phyloP scores from a whole-genome alignment of 2,329 filamentous ascomycete species.

The Cercospora sojina region DNA sequence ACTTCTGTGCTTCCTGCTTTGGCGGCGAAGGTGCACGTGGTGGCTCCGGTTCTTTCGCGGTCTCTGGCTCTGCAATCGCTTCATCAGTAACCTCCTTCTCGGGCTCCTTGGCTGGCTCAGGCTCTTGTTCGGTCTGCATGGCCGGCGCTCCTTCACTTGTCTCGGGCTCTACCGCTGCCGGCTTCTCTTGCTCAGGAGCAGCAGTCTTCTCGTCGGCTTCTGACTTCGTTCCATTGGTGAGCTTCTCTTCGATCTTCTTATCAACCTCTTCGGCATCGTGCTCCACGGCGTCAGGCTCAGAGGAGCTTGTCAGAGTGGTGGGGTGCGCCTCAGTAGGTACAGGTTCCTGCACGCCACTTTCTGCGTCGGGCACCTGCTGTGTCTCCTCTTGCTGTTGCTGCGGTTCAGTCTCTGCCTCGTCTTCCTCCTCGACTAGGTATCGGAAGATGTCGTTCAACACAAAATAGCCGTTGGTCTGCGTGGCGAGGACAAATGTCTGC shows the following conservation, averaged over 20 bases:
- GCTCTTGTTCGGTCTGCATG: constrained; percentile 28
- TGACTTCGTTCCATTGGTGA: constrained; percentile 39
- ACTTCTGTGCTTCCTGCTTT: constrained; percentile 49
- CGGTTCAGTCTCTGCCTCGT: constrained; percentile 56
- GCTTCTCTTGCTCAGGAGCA: constrained; percentile 36
- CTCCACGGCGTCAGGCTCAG: constrained; percentile 43
- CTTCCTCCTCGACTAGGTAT: constrained; percentile 81
- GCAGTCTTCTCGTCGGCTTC: constrained; percentile 30
- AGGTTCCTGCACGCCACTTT: constrained; percentile 45
- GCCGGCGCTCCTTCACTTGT: constrained; percentile 34
- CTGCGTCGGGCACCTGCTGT: constrained; percentile 34
- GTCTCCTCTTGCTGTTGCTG: constrained; percentile 37
- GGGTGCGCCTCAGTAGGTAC: constrained; percentile 39
- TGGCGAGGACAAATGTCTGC: constrained; percentile 94
- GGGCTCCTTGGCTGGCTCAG: constrained; percentile 41
- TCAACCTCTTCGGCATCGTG: constrained; percentile 57
- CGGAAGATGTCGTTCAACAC: constrained; percentile 98
- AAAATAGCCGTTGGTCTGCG: constrained; percentile 96
- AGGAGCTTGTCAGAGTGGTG: constrained; percentile 35
- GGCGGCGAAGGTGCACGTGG: constrained; percentile 50
- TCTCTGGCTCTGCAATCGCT: constrained; percentile 49
- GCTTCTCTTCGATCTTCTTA: constrained; percentile 71
- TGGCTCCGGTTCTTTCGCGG: constrained; percentile 61
- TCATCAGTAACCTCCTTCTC: constrained; percentile 37
- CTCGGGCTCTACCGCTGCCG: constrained; percentile 35